Evolutionary conservation across 2,329 filamentous ascomycete genomes (phyloP).

Genomic region (Ceratocystis smalleyi): DNA sequence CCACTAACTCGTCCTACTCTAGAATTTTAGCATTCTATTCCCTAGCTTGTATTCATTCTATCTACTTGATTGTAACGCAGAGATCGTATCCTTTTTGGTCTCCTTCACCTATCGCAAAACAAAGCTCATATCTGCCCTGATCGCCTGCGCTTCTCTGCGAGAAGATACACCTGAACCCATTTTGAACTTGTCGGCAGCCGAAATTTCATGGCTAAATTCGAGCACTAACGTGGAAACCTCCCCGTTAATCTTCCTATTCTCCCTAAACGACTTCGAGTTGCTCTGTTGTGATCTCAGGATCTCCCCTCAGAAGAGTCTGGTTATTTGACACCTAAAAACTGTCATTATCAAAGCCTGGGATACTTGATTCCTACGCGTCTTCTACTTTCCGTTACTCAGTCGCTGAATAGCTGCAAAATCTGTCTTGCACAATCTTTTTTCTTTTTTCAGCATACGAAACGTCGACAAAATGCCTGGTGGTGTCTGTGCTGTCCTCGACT

Average conservation of each 20-base stretch:
- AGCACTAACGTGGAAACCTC: slow-evolving; percentile 3
- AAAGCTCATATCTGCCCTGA: background rate
- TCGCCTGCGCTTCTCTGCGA: slow-evolving; percentile 9
- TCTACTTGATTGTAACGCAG: background rate
- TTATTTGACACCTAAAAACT: background rate
- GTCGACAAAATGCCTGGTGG: slow-evolving; percentile 53
- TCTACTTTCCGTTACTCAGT: background rate
- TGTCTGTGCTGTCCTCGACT: slow-evolving; percentile 86
- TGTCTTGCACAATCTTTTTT: background rate
- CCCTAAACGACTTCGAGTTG: background rate
- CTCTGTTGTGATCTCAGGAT: background rate
- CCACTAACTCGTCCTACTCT: background rate
- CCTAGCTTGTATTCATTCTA: background rate
- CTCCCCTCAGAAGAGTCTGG: background rate
- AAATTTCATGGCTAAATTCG: slow-evolving; percentile 9
- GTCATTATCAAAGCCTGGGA: background rate
- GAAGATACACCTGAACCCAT: slow-evolving; percentile 5
- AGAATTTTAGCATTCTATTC: slow-evolving; percentile 15
- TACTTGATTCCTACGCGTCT: background rate
- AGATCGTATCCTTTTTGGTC: background rate
- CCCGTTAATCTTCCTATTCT: background rate
- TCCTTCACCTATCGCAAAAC: background rate
- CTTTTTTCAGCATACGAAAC: background rate
- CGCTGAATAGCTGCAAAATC: background rate
- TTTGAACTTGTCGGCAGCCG: background rate